Percentiles rank a stretch among this genome's conserved stretches.
Evolutionary conservation across 768 basidiomycete genomes (phyloP).

Genomic region (Naganishia vishniacii): DNA sequence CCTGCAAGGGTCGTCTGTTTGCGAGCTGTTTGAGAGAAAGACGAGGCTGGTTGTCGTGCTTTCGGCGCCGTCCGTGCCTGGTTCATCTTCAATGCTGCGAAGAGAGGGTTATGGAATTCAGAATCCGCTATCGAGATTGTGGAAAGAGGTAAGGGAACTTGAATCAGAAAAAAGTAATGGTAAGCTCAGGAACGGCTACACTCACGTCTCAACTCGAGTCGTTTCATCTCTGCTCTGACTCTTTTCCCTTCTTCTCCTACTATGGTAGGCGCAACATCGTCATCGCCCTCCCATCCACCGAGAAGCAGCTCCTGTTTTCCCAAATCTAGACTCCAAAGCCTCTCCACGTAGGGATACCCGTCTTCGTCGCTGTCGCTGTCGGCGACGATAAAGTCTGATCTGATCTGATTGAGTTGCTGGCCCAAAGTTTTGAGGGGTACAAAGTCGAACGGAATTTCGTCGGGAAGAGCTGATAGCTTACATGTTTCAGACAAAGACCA

Average conservation of each 20-base stretch:
- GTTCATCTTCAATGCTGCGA: slow-evolving; percentile 10
- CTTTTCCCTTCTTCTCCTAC: background rate
- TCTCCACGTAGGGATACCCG: background rate
- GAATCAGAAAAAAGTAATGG: background rate
- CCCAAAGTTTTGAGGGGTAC: slow-evolving; percentile 13
- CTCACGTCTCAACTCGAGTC: slow-evolving; percentile 8
- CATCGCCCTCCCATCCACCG: slow-evolving; percentile 18
- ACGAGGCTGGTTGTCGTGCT: background rate
- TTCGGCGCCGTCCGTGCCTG: background rate
- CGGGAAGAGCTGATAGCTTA: slow-evolving; percentile 15
- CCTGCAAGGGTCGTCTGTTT: background rate
- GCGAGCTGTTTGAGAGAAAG: background rate
- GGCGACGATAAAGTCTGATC: slow-evolving; percentile 10
- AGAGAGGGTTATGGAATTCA: slow-evolving; percentile 16
- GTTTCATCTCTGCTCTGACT: background rate
- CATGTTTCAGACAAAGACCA: background rate
- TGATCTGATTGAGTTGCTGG: slow-evolving; percentile 14
- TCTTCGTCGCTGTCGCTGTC: slow-evolving; percentile 16
- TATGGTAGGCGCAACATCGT: background rate
- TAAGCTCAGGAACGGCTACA: too few relatives aligned
- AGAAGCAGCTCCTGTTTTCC: slow-evolving; percentile 11
- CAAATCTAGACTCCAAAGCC: slow-evolving; percentile 7
- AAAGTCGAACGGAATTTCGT: slow-evolving; percentile 13
- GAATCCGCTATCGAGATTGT: background rate
- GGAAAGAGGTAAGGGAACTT: background rate